Base-by-base conservation (phyloP, 305 asterid species). In the Fraxinus ornus region DNA sequence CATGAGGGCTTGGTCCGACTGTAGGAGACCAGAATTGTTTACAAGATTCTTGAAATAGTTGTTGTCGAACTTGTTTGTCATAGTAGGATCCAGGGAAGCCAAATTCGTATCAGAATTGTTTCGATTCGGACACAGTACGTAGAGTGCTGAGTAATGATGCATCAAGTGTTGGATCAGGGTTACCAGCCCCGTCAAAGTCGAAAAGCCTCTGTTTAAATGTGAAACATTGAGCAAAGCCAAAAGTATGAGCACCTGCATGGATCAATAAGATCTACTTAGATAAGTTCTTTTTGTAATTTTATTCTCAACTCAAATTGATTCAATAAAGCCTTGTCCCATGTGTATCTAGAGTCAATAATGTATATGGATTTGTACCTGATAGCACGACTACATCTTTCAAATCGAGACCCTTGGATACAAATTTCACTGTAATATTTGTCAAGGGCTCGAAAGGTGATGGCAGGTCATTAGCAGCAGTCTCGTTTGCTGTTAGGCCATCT, bases 161-260 rank as follows among this genome's bases (percentile, higher is more conserved):
- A 17, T 91, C 94, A 0, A 94, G 89, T 17, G 75, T 33, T 0
- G 98, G 93, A 36, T 94, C 98, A 0, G 97, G 98, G 82, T 92
- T 92, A 5, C 98, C 94, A 5, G 91, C 83, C 68, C 98, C 97
- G 35, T 91, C 94, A 57, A 90, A 92, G 85, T 94, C 68, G 75
- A 89, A 94, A 21, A 94, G 93, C 85, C 98, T 85, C 26, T 36
- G 83, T 64, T 91, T 92, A 82, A 94, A 94, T 22, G 95, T 89
- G 57, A 47, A 80, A 84, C 97, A 92, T 52, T 89, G 94, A 79
- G 97, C 95, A 84, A 91, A 91, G 17, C 97, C 97, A 55, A 93
- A 68, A 7, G 97, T 88, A 88, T 91, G 95, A 6, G 89, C 95
- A 47, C 95, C 95, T 88, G 87, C 78, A 81, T 55, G 24, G n/a